These are phyloP conservation scores for Daldinia loculata DNA, from an alignment of 495 filamentous ascomycete genomes.

Conservation along the genomic window DNA sequence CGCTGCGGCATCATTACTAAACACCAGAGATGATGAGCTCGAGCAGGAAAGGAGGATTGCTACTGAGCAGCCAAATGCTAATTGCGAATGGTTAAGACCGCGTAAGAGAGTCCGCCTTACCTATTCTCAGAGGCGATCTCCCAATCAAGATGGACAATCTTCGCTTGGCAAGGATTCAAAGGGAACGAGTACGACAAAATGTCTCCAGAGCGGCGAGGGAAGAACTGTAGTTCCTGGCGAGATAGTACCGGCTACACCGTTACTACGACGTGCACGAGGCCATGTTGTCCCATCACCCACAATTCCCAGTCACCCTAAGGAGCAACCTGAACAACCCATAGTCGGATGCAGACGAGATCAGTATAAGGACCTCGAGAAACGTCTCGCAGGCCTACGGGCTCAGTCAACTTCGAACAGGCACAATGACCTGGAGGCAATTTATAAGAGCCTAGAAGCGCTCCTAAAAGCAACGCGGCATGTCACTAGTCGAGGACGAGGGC, in stretches of 20 bases:
- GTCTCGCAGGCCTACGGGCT: constrained; percentile 26
- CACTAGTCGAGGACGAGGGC: constrained; percentile 46
- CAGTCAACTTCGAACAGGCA: constrained; percentile 23
- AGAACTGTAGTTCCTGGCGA: constrained; percentile 29
- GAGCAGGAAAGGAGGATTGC: constrained; percentile 13
- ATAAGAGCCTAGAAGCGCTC: constrained; percentile 58
- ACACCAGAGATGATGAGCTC: constrained; percentile 9
- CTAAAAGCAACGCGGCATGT: constrained; percentile 53
- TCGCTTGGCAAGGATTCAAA: not conserved
- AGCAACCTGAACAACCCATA: constrained; percentile 2
- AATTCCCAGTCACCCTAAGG: not conserved
- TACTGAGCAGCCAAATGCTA: constrained; percentile 12
- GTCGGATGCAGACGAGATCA: constrained; percentile 7
- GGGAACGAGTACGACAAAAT: constrained; percentile 5
- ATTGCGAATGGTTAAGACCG: constrained; percentile 40
- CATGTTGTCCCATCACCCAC: constrained; percentile 29
- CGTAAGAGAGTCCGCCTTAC: constrained; percentile 44
- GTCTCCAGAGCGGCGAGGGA: not conserved
- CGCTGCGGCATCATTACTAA: constrained; percentile 1
- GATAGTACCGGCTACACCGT: constrained; percentile 41
- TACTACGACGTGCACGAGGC: constrained; percentile 42
- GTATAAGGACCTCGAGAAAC: constrained; percentile 38
- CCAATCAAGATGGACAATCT: constrained; percentile 7
- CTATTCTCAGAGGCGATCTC: constrained; percentile 41
- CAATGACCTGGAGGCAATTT: constrained; percentile 52